Conservation (phyloP, 2,329 filamentous ascomycete genomes). For the Aspergillus arachidicola region DNA sequence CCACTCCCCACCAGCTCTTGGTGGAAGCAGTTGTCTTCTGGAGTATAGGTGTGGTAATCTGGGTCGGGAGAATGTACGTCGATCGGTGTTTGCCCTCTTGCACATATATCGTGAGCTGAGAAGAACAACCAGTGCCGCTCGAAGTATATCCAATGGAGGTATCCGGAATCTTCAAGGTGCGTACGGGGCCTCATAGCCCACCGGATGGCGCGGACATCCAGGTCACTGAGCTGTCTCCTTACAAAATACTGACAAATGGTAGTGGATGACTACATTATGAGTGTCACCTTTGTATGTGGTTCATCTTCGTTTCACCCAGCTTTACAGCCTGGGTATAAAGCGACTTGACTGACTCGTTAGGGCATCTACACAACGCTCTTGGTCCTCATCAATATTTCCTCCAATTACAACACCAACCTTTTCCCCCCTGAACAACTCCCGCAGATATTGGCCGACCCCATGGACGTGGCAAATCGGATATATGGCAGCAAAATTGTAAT, state of each 20-base stretch:
- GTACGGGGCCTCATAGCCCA: neutral
- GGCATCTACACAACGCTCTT: slow-evolving; percentile 38
- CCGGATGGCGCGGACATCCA: neutral
- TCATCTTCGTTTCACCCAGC: neutral
- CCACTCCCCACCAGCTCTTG: slow-evolving; percentile 16
- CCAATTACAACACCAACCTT: slow-evolving; percentile 41
- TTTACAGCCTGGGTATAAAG: neutral
- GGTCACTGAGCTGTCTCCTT: neutral
- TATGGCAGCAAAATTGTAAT: slow-evolving; percentile 54
- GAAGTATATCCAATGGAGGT: neutral
- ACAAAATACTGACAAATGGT: neutral
- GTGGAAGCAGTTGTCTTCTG: slow-evolving; percentile 32
- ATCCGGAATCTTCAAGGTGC: neutral
- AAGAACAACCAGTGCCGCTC: neutral
- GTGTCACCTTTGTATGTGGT: slow-evolving; percentile 36
- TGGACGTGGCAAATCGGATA: slow-evolving; percentile 47
- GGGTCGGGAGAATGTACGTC: neutral
- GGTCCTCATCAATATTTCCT: slow-evolving; percentile 40
- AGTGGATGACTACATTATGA: slow-evolving; percentile 45
- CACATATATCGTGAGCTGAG: neutral
- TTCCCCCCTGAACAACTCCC: slow-evolving; percentile 39
- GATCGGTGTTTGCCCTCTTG: neutral
- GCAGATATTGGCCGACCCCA: slow-evolving; percentile 33
- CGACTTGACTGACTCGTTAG: slow-evolving; percentile 19
- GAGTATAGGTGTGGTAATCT: slow-evolving; percentile 20